A percentile compares a stretch with the other conserved stretches of the same genome.
These are phyloP conservation scores for Lavandula angustifolia DNA, from an alignment of 257 asterid genomes.

Conservation along the genomic window DNA sequence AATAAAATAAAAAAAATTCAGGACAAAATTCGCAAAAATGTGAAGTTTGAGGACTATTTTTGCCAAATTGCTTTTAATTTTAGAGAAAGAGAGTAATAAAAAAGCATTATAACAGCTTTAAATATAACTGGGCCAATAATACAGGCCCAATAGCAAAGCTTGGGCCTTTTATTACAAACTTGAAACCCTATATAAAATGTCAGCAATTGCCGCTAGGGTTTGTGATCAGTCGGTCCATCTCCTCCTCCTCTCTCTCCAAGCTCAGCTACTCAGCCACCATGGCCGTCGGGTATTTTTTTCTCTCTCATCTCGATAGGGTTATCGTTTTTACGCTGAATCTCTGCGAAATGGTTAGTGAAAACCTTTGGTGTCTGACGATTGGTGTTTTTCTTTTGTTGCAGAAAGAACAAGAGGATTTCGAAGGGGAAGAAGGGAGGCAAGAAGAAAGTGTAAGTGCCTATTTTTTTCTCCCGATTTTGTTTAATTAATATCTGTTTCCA, in stretches of 20 bases:
- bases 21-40: too few species aligned
- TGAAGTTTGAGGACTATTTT: too few species aligned
- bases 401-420: constrained; percentile 70
- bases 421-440: constrained; percentile 78
- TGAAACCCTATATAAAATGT: constrained; percentile 1
- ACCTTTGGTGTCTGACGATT: neutral
- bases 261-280: constrained; percentile 31
- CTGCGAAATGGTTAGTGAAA: too few species aligned
- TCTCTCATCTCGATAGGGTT: neutral
- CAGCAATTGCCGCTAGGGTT: constrained; percentile 35
- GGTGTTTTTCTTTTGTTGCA: constrained; percentile 18
- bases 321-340: too few species aligned
- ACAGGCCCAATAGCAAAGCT: too few species aligned
- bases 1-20: too few species aligned
- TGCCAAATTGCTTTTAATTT: too few species aligned
- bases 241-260: constrained; percentile 5
- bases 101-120: too few species aligned
- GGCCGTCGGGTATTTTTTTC: constrained; percentile 53
- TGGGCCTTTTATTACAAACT: neutral
- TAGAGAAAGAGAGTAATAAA: too few species aligned
- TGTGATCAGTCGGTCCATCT: neutral
- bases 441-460: constrained; percentile 56
- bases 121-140: too few species aligned
- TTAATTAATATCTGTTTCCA: neutral
- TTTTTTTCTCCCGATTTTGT: too few species aligned